Evolutionary conservation across 768 basidiomycete species (phyloP), one percentile per base, ranked within the genome.

Genomic region (Hysterangium stoloniferum): DNA sequence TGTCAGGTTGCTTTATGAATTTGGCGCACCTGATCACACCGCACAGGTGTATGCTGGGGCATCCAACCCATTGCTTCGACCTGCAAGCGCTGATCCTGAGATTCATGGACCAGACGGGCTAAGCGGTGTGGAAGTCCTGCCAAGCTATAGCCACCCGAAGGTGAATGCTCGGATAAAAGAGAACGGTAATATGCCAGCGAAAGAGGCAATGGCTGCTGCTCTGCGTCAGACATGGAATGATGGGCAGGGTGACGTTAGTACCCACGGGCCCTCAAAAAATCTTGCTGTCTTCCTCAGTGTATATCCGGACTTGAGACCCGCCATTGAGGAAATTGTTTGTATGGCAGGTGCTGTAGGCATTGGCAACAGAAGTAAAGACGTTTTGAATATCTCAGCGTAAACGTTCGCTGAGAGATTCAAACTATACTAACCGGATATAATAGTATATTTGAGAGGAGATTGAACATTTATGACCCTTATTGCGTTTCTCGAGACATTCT

Each of bases 341-440:
- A 94, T 95, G 91, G 91, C 92, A 9, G 91, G 91, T n/a, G 89
- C 80, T 2, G 81, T 89, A 25, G 90, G 90, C 7, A 61, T 87
- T 20, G 90, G 91, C 0, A 94, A 93, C 59, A 71, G 83, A 28
- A 82, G n/a, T n/a, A n/a, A n/a, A n/a, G n/a, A n/a, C n/a, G n/a
- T n/a, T n/a, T n/a, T n/a, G n/a, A n/a, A n/a, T n/a, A n/a, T n/a
- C n/a, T n/a, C n/a, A n/a, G n/a, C n/a, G n/a, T n/a, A n/a, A n/a
- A n/a, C n/a, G n/a, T n/a, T n/a, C n/a, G n/a, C n/a, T n/a, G n/a
- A n/a, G n/a, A n/a, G n/a, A n/a, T n/a, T n/a, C n/a, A n/a, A n/a
- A n/a, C n/a, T n/a, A n/a, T n/a, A n/a, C n/a, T n/a, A n/a, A n/a
- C n/a, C n/a, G n/a, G n/a, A n/a, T n/a, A n/a, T n/a, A n/a, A n/a